Percentiles rank a stretch among this genome's conserved stretches.
These are phyloP conservation scores for cucumber (Cucumis sativus) DNA, from an alignment of 306 rosid species.

Conservation along the genomic window Cucumber_9930_V3 NC_026657.2:36087501-36088000, in stretches of 20 bases:
- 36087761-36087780: not conserved
- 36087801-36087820: not conserved
- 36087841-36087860: slow-evolving; percentile 9
- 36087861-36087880: not conserved
- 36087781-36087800: not conserved
- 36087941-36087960: not conserved
- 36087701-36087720: not conserved
- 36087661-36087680: not conserved
- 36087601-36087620: not conserved
- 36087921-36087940: slow-evolving; percentile 1
- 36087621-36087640: not conserved
- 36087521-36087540: not conserved
- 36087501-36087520: not conserved
- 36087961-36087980: too few species aligned
- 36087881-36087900: not conserved
- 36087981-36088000: not conserved
- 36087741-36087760: not conserved
- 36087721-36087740: not conserved
- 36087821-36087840: slow-evolving; percentile 1
- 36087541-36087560: not conserved
- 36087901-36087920: not conserved
- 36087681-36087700: not conserved
- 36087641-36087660: not conserved
- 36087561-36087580: not conserved
- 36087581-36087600: not conserved